A percentile compares a stretch with the other conserved stretches of the same genome.
These are phyloP conservation scores for Thalia dealbata DNA, from an alignment of 176 grass and related monocot genomes.

Conservation along the genomic window DNA sequence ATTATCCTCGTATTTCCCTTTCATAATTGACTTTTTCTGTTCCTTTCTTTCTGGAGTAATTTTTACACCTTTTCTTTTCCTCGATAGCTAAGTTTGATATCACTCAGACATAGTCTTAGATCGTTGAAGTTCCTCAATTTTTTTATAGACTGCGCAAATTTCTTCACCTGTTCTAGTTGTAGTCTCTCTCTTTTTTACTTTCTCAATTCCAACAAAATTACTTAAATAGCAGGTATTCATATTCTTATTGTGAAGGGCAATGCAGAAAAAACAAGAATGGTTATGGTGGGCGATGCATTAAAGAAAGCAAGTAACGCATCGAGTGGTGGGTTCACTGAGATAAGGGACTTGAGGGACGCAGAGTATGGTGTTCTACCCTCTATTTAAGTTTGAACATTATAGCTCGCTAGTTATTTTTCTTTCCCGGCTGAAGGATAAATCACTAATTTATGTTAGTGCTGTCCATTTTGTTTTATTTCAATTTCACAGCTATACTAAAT, in stretches of 20 bases:
- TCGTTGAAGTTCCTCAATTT: background rate
- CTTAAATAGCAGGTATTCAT: background rate
- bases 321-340: conserved; percentile 33
- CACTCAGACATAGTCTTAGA: background rate
- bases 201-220: background rate
- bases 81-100: background rate
- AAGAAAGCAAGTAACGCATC: conserved; percentile 44
- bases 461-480: background rate
- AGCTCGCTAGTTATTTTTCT: background rate
- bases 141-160: background rate
- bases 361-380: conserved; percentile 38
- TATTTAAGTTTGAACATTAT: background rate
- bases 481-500: background rate
- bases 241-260: conserved; percentile 42
- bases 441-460: background rate
- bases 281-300: conserved; percentile 84
- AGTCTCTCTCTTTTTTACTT: background rate
- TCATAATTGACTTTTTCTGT: background rate
- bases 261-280: conserved; percentile 78
- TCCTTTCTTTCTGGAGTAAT: background rate
- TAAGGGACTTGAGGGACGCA: conserved; percentile 67
- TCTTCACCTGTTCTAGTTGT: background rate
- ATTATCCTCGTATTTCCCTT: background rate
- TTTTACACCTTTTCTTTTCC: background rate
- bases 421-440: background rate